Base-by-base conservation (phyloP, 257 asterid genomes). In the Apocynum venetum region DNA sequence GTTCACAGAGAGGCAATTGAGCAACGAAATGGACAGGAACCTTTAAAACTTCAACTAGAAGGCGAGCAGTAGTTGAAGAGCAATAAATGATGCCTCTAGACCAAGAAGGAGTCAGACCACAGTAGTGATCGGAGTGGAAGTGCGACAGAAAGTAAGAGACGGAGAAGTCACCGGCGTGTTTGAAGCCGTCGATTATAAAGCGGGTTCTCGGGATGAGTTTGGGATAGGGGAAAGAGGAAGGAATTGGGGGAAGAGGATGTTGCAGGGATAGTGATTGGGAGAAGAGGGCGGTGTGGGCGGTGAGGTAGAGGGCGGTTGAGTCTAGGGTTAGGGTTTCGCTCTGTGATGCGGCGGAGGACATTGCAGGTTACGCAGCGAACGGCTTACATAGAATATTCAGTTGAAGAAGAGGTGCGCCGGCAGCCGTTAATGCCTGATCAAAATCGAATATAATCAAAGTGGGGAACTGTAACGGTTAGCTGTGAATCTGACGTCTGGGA, bases 61-160 rank as follows among this genome's bases (percentile, higher is more conserved):
- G 96, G 80, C 83, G 85, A 25, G 96, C 93, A 43, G 97, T 92
- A 52, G 71, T 80, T 80, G 88, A 46, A 46, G 98, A 94, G 80
- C 97, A 92, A 74, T 84, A 94, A 43, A 92, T 89, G 47, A 92
- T 80, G 38, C 98, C 98, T 52, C 75, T 79, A 67, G 91, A 81
- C 98, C 98, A 94, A 70, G 83, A 85, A 31, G 97, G 88, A 48
- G 85, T 77, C 43, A 94, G 91, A 61, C 98, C 98, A 14, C 92
- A 84, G 89, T 91, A 93, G 84, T 93, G 97, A 71, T 94, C 98
- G 82, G 96, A 94, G 89, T 94, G 97, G 84, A 92, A 94, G 85
- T 92, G 98, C 36, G 98, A 86, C 72, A 94, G 97, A 87, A 94
- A 92, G 86, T 94, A 94, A 7, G 97, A 89, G 70, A 85, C 79